Base-by-base conservation (phyloP, 2,329 filamentous ascomycete genomes). In the Pseudogymnoascus sp. region DNA sequence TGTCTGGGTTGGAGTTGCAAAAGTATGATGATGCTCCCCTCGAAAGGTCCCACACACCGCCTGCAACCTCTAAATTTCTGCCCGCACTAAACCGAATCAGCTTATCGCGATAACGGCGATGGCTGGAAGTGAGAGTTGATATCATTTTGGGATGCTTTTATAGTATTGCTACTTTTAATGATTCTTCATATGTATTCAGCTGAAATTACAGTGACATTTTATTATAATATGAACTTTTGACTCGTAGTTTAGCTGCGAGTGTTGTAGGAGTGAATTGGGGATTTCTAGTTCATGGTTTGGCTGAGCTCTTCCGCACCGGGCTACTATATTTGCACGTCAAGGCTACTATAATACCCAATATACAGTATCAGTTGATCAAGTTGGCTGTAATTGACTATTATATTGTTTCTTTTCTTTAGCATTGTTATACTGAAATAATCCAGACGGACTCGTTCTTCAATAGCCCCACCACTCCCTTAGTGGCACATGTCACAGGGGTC, bases 11-110 rank as follows among this genome's bases (percentile, higher is more conserved):
- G 42, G 18, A 33, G 40, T n/a, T 48, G 33, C 45, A 33, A 61
- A 58, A 36, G 33, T 36, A 31, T 29, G 12, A 61, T 36, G 39
- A 37, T 27, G 21, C n/a, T 52, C 27, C 45, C 60, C 42, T 61
- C 58, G 33, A 27, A 59, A 59, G 25, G 58, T 59, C 33, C 48
- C 21, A 15, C 37, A 59, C 58, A 59, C 58, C 58, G 58, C 58
- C 58, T 59, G 33, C 58, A 59, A 40, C 58, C 58, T 59, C 33
- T 59, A 40, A 59, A 59, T 59, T 59, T 59, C 58, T 59, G 58
- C 58, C 58, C 33, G 33, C 33, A 39, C 58, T 59, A 59, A 40
- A 21, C 58, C 58, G 12, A 59, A 59, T 59, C 18, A 39, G 58
- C 58, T 59, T 59, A 59, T 59, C 58, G 58, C 35, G 58, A 59